Evolutionary conservation across 2,329 filamentous ascomycete genomes (phyloP).

Genomic region (Septoria petroselini): DNA sequence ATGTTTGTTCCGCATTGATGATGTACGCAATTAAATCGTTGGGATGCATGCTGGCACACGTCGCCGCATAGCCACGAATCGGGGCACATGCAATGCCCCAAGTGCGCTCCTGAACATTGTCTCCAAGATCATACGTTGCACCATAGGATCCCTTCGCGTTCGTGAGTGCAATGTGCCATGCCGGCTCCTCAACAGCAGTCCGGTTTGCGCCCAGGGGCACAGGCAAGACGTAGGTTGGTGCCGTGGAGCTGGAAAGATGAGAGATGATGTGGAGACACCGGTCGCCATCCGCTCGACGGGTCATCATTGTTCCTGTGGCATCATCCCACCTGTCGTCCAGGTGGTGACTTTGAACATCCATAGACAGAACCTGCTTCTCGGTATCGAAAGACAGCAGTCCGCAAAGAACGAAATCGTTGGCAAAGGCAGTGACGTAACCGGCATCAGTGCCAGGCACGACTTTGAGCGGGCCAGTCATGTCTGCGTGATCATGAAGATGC

Average conservation of each 20-base stretch:
- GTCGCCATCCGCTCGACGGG: conserved; percentile 15
- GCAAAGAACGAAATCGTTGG: conserved; percentile 29
- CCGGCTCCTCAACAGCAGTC: conserved; percentile 23
- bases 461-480: conserved; percentile 25
- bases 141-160: conserved; percentile 46
- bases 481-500: conserved; percentile 9
- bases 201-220: conserved; percentile 28
- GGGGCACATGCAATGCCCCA: conserved; percentile 54
- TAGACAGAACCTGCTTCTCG: not conserved
- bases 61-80: conserved; percentile 48
- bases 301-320: conserved; percentile 39
- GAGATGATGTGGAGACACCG: conserved; percentile 40
- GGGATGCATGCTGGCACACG: conserved; percentile 54
- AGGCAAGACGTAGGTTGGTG: conserved; percentile 35
- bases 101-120: conserved; percentile 49
- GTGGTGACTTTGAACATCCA: conserved; percentile 30
- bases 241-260: conserved; percentile 39
- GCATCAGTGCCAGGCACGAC: conserved; percentile 20
- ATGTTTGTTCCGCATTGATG: conserved; percentile 45
- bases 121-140: conserved; percentile 50
- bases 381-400: conserved; percentile 24
- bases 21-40: conserved; percentile 58
- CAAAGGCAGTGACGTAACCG: conserved; percentile 36
- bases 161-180: conserved; percentile 44
- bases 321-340: conserved; percentile 46